These are phyloP conservation scores for Albifimbria verrucaria DNA, from an alignment of 2,329 filamentous ascomycete species.

Conservation along the genomic window DNA sequence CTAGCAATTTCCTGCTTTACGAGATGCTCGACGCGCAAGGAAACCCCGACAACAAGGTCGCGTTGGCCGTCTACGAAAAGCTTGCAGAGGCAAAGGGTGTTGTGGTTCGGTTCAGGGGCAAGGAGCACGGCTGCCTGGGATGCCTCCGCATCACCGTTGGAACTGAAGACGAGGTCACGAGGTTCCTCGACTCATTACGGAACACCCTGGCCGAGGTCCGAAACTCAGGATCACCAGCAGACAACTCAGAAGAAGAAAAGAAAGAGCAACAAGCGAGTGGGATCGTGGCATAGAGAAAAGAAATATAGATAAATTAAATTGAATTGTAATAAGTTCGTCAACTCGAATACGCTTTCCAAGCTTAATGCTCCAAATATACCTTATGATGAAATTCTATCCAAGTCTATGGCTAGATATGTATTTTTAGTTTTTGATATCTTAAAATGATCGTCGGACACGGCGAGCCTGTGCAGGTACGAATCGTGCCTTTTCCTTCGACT, in stretches of 20 bases:
- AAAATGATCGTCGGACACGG: no score
- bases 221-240: slow-evolving; percentile 5
- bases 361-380: no score
- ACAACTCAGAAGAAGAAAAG: slow-evolving; percentile 2
- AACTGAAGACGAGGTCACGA: slow-evolving; percentile 79
- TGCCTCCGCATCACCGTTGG: slow-evolving; percentile 91
- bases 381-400: no score
- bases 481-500: neutral
- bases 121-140: slow-evolving; percentile 84
- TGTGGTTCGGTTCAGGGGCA: slow-evolving; percentile 89
- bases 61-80: slow-evolving; percentile 76
- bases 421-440: no score
- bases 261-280: slow-evolving; percentile 5
- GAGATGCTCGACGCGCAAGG: slow-evolving; percentile 76
- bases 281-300: slow-evolving; percentile 1
- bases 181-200: slow-evolving; percentile 69
- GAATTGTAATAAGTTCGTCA: neutral
- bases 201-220: slow-evolving; percentile 44
- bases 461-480: neutral
- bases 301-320: neutral
- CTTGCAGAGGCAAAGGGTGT: slow-evolving; percentile 85
- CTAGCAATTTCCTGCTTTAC: slow-evolving; percentile 86
- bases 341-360: neutral
- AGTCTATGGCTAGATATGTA: no score
- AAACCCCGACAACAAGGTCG: slow-evolving; percentile 73